These are phyloP conservation scores for Extremus antarcticus DNA, from an alignment of 495 filamentous ascomycete species.

Conservation along the genomic window DNA sequence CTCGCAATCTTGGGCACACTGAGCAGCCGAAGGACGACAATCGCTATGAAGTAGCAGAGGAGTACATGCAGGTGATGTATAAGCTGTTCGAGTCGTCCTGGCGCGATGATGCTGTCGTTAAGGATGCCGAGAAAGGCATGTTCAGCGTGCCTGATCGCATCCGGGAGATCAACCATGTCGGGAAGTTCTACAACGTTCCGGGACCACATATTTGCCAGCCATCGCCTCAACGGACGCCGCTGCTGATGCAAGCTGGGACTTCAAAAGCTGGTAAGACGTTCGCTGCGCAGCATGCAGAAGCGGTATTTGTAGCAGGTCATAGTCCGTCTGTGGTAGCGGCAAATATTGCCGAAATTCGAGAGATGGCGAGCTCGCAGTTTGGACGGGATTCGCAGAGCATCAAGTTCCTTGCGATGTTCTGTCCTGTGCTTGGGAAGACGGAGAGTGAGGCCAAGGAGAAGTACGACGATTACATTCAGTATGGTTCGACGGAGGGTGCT, in stretches of 20 bases:
- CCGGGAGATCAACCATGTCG: conserved; percentile 52
- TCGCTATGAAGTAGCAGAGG: conserved; percentile 53
- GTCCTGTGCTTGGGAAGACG: conserved; percentile 38
- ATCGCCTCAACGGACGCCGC: conserved; percentile 50
- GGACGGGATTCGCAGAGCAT: conserved; percentile 39
- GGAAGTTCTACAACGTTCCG: conserved; percentile 53
- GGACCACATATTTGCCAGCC: conserved; percentile 55
- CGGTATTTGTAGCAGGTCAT: conserved; percentile 43
- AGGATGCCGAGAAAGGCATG: conserved; percentile 42
- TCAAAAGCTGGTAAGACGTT: conserved; percentile 51
- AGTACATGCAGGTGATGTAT: conserved; percentile 57
- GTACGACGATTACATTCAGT: conserved; percentile 35
- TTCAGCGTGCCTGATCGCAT: conserved; percentile 50
- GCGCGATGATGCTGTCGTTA: conserved; percentile 54
- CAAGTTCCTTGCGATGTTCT: conserved; percentile 39
- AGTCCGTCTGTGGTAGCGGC: conserved; percentile 32
- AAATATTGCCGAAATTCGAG: conserved; percentile 39
- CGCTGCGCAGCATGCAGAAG: conserved; percentile 50
- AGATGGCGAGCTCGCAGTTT: conserved; percentile 28
- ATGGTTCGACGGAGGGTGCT: conserved; percentile 45
- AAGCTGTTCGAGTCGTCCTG: conserved; percentile 59
- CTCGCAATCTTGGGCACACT: conserved; percentile 45
- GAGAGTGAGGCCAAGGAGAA: conserved; percentile 43
- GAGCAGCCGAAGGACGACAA: conserved; percentile 53
- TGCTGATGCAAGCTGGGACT: conserved; percentile 53